Evolutionary conservation across 805 yeast genomes (phyloP), one percentile per base, ranked within the genome.

Genomic region (Candida taoyuanica): DNA sequence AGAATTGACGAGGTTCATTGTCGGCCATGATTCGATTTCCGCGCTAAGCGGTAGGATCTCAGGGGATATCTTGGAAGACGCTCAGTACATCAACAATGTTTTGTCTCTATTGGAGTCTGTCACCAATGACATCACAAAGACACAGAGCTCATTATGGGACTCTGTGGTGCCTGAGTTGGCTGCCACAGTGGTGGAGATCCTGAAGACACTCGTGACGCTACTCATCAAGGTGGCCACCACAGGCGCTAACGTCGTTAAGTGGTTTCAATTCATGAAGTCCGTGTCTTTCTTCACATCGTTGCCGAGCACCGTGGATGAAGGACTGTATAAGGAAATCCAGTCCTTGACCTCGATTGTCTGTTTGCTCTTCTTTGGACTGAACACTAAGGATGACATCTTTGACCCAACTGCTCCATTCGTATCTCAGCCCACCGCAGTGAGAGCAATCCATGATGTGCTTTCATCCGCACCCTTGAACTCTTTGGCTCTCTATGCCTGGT

Each of bases 401-500:
- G 59, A 64, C 20, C 58, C 65, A 26, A 50, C 59, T 1, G 42
- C 64, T 1, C 60, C 73, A 0, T 73, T 58, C 36, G 59, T 71
- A 47, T 58, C 64, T 35, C 73, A 76, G 42, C 53, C 64, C 2
- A 40, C 46, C 0, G 44, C 62, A 4, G 66, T 76, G 41, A 52
- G 56, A 21, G 35, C 53, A n/a, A 60, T 78, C 18, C 70, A 76
- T 38, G 54, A 59, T 1, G 48, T 62, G 4, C 54, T 79, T 14
- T 38, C 61, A 5, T 52, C 59, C 8, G 50, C 70, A 1, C 56
- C 63, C 11, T 41, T 59, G 3, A 73, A 74, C 43, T 62, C 84
- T 3, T 55, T 81, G 9, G 62, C 79, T 1, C 55, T 76, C 31
- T 82, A 81, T 52, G 71, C 76, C 17, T 84, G 91, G 91, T 73